Conservation (phyloP, 2,329 filamentous ascomycete genomes). For the Penicillium thymicola region DNA sequence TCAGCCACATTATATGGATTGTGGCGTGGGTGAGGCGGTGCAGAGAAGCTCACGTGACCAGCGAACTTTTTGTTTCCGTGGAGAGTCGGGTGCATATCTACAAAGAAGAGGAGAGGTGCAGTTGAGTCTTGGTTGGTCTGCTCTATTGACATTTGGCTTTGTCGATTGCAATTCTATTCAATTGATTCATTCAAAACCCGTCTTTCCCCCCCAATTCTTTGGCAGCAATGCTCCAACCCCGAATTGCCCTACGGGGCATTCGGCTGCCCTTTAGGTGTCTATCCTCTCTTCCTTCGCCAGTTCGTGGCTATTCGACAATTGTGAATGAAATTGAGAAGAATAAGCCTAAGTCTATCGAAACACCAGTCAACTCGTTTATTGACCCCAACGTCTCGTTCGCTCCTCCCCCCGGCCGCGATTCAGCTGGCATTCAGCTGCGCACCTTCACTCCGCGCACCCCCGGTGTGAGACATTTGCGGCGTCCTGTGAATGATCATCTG, state of each 20-base stretch:
- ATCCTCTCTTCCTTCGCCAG: constrained; percentile 35
- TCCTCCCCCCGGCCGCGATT: constrained; percentile 45
- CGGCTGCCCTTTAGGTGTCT: constrained; percentile 49
- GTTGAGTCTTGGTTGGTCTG: neutral
- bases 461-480: constrained; percentile 83
- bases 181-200: neutral
- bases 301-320: constrained; percentile 54
- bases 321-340: constrained; percentile 37
- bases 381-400: constrained; percentile 42
- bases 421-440: constrained; percentile 55
- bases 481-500: constrained; percentile 92
- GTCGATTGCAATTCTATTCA: neutral
- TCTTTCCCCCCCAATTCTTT: neutral
- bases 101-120: constrained; percentile 4
- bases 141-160: constrained; percentile 4
- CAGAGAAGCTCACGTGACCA: constrained; percentile 11
- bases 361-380: constrained; percentile 31
- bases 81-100: constrained; percentile 1
- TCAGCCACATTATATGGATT: neutral
- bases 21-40: constrained; percentile 9
- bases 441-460: constrained; percentile 94
- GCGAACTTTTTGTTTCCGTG: constrained; percentile 23
- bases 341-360: constrained; percentile 24
- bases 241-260: constrained; percentile 56
- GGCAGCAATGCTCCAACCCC: constrained; percentile 62